These are phyloP conservation scores for Lachnum nothofagi DNA, from an alignment of 2,329 filamentous ascomycete species.

Conservation along the genomic window DNA sequence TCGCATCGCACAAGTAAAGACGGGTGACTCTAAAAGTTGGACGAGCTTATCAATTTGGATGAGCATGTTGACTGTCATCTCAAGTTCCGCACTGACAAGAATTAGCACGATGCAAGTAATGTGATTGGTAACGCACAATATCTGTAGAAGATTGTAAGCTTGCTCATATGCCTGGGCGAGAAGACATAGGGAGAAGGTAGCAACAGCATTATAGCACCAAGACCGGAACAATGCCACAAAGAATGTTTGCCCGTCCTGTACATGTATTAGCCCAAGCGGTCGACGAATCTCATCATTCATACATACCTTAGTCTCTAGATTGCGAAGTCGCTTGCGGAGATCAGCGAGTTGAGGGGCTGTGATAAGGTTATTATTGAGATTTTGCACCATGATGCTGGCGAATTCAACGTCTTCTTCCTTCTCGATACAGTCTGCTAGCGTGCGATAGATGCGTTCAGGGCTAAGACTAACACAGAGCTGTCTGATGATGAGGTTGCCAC, in stretches of 20 bases:
- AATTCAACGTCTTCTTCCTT: slow-evolving; percentile 98
- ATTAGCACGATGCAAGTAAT: slow-evolving; percentile 21
- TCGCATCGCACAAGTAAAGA: slow-evolving; percentile 82
- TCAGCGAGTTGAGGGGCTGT: slow-evolving; percentile 92
- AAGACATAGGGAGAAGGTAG: slow-evolving; percentile 91
- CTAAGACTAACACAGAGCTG: slow-evolving; percentile 91
- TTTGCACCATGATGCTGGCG: slow-evolving; percentile 98
- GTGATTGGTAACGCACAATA: slow-evolving; percentile 59
- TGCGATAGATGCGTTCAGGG: slow-evolving; percentile 91
- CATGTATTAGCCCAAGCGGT: slow-evolving; percentile 12
- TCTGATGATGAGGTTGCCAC: slow-evolving; percentile 93
- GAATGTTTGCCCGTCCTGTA: slow-evolving; percentile 83
- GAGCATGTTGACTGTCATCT: slow-evolving; percentile 98
- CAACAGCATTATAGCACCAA: slow-evolving; percentile 98
- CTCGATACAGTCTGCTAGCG: slow-evolving; percentile 91
- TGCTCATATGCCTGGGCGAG: slow-evolving; percentile 97
- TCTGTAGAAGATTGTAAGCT: slow-evolving; percentile 90
- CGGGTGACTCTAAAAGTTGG: slow-evolving; percentile 90
- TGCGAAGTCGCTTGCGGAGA: slow-evolving; percentile 80
- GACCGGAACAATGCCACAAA: slow-evolving; percentile 92
- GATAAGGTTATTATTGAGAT: slow-evolving; percentile 97
- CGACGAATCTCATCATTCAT: background rate
- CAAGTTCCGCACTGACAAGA: slow-evolving; percentile 73
- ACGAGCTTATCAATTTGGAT: slow-evolving; percentile 99
- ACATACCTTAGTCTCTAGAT: slow-evolving; percentile 74